Evolutionary conservation across 768 basidiomycete genomes (phyloP), one percentile per base, ranked within the genome.

Genomic region (Scleroderma citrinum): DNA sequence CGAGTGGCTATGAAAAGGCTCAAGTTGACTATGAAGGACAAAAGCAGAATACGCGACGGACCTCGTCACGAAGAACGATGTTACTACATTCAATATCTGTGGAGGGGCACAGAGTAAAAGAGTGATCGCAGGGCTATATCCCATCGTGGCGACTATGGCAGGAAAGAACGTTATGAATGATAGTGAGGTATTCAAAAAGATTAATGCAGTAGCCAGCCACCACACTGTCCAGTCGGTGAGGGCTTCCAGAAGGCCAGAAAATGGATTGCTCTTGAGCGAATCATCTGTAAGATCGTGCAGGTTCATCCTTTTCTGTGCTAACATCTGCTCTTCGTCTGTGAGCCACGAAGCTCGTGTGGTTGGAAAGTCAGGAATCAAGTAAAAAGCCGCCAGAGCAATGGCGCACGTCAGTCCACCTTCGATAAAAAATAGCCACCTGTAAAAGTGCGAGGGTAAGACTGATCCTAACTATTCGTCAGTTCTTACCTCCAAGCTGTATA

Each of bases 141-240:
- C 83, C 66, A 92, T 72, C 10, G 88, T 92, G 17, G 74, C 77
- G 36, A 78, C 79, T 47, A 92, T 67, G 0, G 87, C 86, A 11
- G 84, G 87, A 69, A 90, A 90, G 64, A 82, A 88, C 14, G 80
- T 83, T 59, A 85, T 84, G 72, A 90, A 90, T 13, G 79, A 82
- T 29, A 87, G 60, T 10, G 83, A 78, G 23, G 81, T 64, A 26
- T 17, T 7, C 66, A 81, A 73, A 52, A 76, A 76, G n/a, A 76
- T 78, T 41, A 86, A 62, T 2, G 82, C 74, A 24, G 87, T 52
- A 12, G 84, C 76, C 42, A 93, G 71, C 78, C 78, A 85, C 84
- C 87, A 92, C 32, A 92, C 82, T 65, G 81, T 85, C 83, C 81
- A 82, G 60, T 92, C 88, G 20, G 70, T 72, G 47, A 87, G 24